phyloP scores from a whole-genome alignment of 306 rosid genomes.

The Sicyos baderoa region DNA sequence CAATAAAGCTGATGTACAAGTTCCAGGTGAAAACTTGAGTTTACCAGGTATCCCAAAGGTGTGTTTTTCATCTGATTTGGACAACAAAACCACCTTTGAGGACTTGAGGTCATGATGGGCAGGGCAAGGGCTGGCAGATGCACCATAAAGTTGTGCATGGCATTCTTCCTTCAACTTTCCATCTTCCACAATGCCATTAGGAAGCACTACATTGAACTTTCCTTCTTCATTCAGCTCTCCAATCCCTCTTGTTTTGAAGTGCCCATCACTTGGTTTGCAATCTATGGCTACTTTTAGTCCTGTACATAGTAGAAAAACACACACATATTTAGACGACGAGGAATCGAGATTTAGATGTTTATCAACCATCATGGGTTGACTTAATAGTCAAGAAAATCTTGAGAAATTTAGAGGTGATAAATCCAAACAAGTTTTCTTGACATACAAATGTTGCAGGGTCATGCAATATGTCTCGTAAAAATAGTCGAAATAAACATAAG shows the following conservation, averaged over 20 bases:
- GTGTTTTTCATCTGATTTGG: slow-evolving; percentile 39
- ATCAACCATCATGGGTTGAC: too few relatives aligned
- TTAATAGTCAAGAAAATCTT: too few relatives aligned
- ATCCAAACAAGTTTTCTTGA: too few relatives aligned
- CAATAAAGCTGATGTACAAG: slow-evolving; percentile 54
- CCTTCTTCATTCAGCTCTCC: slow-evolving; percentile 61
- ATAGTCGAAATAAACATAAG: too few relatives aligned
- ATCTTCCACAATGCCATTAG: slow-evolving; percentile 41
- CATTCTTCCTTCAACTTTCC: slow-evolving; percentile 63
- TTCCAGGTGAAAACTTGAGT: slow-evolving; percentile 60
- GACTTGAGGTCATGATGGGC: slow-evolving; percentile 44
- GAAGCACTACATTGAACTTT: slow-evolving; percentile 56
- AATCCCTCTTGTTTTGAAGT: slow-evolving; percentile 49
- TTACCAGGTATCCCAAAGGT: slow-evolving; percentile 41
- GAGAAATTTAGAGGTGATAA: too few relatives aligned
- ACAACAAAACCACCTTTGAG: slow-evolving; percentile 39
- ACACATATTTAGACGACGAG: too few relatives aligned
- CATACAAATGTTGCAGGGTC: too few relatives aligned
- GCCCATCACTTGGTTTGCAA: slow-evolving; percentile 56
- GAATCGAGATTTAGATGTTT: too few relatives aligned
- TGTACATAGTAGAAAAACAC: slow-evolving; percentile 18
- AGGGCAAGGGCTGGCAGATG: slow-evolving; percentile 59
- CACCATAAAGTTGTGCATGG: slow-evolving; percentile 69
- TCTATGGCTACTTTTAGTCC: slow-evolving; percentile 60
- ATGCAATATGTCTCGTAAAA: too few relatives aligned